These are phyloP conservation scores for Pisolithus marmoratus DNA, from an alignment of 768 basidiomycete species.

Conservation along the genomic window DNA sequence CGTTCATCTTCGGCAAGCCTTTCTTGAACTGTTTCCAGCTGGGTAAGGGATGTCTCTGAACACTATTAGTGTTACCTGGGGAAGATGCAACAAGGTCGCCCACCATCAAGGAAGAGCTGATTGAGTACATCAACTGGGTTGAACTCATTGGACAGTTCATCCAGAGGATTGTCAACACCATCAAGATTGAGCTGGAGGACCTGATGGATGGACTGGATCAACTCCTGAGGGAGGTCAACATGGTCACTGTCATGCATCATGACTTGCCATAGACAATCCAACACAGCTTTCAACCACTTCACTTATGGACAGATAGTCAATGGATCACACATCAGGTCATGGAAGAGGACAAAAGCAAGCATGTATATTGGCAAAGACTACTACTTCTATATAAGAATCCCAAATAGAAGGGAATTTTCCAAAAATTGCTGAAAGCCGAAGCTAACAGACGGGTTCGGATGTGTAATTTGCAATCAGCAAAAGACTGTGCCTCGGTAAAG, in stretches of 20 bases:
- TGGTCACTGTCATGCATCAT: conserved; percentile 8
- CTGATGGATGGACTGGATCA: conserved; percentile 65
- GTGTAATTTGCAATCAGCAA: conserved; percentile 96
- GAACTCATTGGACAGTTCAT: conserved; percentile 54
- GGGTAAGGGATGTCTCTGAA: conserved; percentile 68
- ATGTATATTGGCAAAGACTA: not conserved
- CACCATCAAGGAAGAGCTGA: conserved; percentile 76
- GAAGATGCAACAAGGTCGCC: conserved; percentile 14
- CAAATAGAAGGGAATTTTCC: conserved; percentile 36
- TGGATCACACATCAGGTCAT: no score
- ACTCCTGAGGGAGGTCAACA: conserved; percentile 59
- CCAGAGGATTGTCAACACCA: conserved; percentile 47
- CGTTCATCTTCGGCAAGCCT: conserved; percentile 64
- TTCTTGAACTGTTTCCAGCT: conserved; percentile 66
- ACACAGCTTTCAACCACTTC: no score
- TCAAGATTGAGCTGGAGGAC: conserved; percentile 51
- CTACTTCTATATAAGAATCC: not conserved
- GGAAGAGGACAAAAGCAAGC: not conserved
- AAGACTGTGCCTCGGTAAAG: conserved; percentile 88
- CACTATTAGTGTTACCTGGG: not conserved
- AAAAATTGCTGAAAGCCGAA: conserved; percentile 92
- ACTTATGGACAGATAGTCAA: no score
- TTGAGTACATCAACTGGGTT: conserved; percentile 48
- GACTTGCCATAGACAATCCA: not conserved
- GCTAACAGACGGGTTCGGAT: conserved; percentile 91